A percentile compares a stretch with the other conserved stretches of the same genome.
phyloP scores from a whole-genome alignment of 2,329 filamentous ascomycete species.

The Cladosporium sp. region DNA sequence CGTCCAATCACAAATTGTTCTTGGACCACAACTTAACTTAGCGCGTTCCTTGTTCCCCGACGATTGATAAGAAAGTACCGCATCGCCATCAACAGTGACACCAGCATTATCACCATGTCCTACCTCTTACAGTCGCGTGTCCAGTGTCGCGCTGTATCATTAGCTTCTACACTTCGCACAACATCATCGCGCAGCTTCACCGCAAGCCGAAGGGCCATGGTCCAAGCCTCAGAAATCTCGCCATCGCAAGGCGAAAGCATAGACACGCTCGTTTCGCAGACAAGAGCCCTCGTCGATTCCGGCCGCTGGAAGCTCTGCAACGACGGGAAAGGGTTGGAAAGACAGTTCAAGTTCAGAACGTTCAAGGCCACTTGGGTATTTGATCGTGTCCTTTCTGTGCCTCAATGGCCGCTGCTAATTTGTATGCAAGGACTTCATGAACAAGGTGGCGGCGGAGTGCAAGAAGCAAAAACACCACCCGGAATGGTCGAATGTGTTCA shows the following conservation, averaged over 20 bases:
- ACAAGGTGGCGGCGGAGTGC: slow-evolving; percentile 66
- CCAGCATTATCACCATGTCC: background rate
- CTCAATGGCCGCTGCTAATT: background rate
- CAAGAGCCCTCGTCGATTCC: slow-evolving; percentile 29
- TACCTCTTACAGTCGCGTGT: background rate
- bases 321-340: slow-evolving; percentile 37
- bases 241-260: slow-evolving; percentile 27
- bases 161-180: background rate
- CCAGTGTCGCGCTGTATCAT: background rate
- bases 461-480: slow-evolving; percentile 70
- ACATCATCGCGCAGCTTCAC: slow-evolving; percentile 13
- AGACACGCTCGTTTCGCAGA: slow-evolving; percentile 24
- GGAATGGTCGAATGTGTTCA: slow-evolving; percentile 77
- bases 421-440: slow-evolving; percentile 67
- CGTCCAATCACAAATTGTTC: background rate
- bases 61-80: background rate
- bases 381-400: background rate
- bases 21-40: background rate
- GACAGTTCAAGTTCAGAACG: slow-evolving; percentile 40
- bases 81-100: background rate
- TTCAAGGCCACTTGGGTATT: slow-evolving; percentile 43
- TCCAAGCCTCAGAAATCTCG: slow-evolving; percentile 22
- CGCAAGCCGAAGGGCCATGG: slow-evolving; percentile 19
- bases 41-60: background rate
- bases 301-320: slow-evolving; percentile 37